Evolutionary conservation across 176 grass and related monocot species (phyloP).

Genomic region (Paspalum vaginatum): DNA sequence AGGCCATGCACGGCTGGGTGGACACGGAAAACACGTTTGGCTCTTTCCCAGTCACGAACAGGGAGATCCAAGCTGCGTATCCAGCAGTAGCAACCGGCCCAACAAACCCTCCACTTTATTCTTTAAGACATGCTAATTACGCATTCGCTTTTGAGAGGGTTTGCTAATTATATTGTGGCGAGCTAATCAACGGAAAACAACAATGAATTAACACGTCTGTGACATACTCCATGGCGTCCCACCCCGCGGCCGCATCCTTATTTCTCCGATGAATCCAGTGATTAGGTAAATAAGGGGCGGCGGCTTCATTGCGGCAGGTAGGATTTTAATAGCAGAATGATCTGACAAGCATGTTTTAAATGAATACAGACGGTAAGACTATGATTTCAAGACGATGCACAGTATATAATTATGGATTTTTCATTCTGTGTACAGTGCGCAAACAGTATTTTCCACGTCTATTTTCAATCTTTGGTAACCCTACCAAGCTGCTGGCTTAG

Average conservation of each 20-base stretch:
- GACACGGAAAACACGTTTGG: constrained; percentile 23
- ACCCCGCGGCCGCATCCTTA: no score
- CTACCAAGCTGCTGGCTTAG: no score
- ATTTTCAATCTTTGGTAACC: no score
- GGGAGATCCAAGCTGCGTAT: constrained; percentile 19
- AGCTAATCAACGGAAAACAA: not conserved
- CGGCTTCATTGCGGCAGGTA: not conserved
- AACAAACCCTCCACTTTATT: not conserved
- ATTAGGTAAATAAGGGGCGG: not conserved
- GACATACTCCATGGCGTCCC: no score
- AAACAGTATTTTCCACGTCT: no score
- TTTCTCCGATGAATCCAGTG: not conserved
- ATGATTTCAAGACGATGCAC: no score
- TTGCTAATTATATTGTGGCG: not conserved
- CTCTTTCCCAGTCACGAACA: not conserved
- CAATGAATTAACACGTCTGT: not conserved
- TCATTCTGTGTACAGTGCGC: no score
- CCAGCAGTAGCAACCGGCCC: not conserved
- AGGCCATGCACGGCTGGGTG: constrained; percentile 19
- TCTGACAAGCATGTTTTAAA: not conserved
- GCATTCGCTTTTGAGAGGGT: not conserved
- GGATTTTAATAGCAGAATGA: not conserved
- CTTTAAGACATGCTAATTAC: not conserved
- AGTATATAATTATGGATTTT: no score
- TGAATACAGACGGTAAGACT: not conserved